A percentile compares a stretch with the other conserved stretches of the same genome.
Conservation (phyloP, 495 filamentous ascomycete genomes). For the Glonium stellatum region DNA sequence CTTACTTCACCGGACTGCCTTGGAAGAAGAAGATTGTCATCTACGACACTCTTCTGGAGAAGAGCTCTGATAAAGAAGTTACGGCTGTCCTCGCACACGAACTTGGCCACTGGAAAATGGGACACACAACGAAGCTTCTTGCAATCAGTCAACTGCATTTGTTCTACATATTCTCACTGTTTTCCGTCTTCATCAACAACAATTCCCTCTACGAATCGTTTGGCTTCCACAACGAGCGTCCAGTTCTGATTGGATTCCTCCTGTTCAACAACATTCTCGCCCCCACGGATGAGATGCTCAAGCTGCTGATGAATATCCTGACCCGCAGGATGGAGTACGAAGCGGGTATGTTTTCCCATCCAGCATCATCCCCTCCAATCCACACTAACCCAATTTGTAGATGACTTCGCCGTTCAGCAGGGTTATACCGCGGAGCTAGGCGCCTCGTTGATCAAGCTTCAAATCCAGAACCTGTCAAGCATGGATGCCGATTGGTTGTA, state of each 20-base stretch:
- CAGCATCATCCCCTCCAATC: neutral
- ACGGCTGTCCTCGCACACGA: slow-evolving; percentile 93
- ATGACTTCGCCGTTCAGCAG: slow-evolving; percentile 75
- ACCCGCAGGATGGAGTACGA: slow-evolving; percentile 92
- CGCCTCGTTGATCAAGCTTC: slow-evolving; percentile 85
- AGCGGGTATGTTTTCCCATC: slow-evolving; percentile 55
- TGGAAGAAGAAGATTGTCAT: slow-evolving; percentile 99
- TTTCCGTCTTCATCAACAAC: slow-evolving; percentile 97
- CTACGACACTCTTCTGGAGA: slow-evolving; percentile 94
- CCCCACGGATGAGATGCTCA: slow-evolving; percentile 85
- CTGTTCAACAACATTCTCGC: slow-evolving; percentile 90
- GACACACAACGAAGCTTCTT: slow-evolving; percentile 89
- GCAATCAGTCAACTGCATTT: slow-evolving; percentile 73
- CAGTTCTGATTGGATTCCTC: slow-evolving; percentile 93
- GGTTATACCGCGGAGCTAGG: slow-evolving; percentile 85
- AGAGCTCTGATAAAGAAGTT: slow-evolving; percentile 83
- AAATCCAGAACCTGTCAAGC: slow-evolving; percentile 93
- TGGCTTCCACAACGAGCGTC: slow-evolving; percentile 76
- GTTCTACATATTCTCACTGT: slow-evolving; percentile 93
- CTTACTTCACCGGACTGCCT: slow-evolving; percentile 94
- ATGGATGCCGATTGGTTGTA: slow-evolving; percentile 99
- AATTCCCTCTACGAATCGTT: slow-evolving; percentile 81
- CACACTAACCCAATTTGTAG: slow-evolving; percentile 32
- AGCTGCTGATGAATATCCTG: slow-evolving; percentile 91
- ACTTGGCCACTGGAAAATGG: slow-evolving; percentile 91